phyloP scores from a whole-genome alignment of 2,329 filamentous ascomycete species.

The Penicillium sp. region DNA sequence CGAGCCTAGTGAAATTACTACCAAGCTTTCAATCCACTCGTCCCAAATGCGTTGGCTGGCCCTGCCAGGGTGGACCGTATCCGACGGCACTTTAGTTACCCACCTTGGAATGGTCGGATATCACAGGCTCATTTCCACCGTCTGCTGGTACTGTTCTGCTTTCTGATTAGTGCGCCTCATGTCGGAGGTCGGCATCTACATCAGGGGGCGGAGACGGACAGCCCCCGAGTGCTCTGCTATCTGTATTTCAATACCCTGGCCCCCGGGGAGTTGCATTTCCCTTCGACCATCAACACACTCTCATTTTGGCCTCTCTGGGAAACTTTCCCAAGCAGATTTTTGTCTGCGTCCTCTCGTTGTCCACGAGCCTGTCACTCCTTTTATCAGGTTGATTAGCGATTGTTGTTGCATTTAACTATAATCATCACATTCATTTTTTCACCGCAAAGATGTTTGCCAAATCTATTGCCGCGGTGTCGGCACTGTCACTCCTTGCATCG shows the following conservation, averaged over 20 bases:
- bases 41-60: not conserved
- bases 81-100: not conserved
- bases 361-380: slow-evolving; percentile 33
- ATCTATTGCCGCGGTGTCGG: slow-evolving; percentile 37
- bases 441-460: slow-evolving; percentile 38
- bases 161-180: slow-evolving; percentile 6
- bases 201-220: slow-evolving; percentile 3
- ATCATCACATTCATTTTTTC: slow-evolving; percentile 29
- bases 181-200: slow-evolving; percentile 7
- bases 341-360: slow-evolving; percentile 60
- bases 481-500: slow-evolving; percentile 33
- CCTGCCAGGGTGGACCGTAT: not conserved
- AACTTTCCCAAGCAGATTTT: slow-evolving; percentile 34
- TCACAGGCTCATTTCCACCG: slow-evolving; percentile 8
- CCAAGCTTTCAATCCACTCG: not conserved
- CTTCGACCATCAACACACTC: slow-evolving; percentile 11
- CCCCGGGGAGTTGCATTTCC: slow-evolving; percentile 7
- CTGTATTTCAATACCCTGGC: slow-evolving; percentile 8
- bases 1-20: not conserved
- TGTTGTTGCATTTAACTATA: slow-evolving; percentile 34
- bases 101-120: not conserved
- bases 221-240: not conserved
- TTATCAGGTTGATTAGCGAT: slow-evolving; percentile 33
- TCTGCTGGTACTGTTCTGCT: slow-evolving; percentile 1
- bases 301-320: slow-evolving; percentile 17